These are phyloP conservation scores for Corylus americana DNA, from an alignment of 306 rosid genomes.

Conservation along the genomic window DNA sequence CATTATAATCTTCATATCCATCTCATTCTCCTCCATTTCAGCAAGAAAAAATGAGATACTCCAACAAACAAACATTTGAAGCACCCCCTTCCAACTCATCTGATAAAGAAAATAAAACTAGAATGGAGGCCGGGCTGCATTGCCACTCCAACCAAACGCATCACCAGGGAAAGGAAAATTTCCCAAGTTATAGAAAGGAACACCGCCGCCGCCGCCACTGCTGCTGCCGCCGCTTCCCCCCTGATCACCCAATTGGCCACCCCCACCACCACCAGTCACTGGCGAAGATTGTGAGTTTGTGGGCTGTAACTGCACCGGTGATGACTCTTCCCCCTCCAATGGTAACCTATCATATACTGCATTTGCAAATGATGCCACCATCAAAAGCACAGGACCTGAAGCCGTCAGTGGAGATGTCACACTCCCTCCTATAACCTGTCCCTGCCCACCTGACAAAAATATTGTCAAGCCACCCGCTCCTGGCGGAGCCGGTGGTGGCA, in stretches of 20 bases:
- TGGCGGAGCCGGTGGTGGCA: constrained; percentile 42
- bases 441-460: constrained; percentile 36
- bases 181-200: constrained; percentile 35
- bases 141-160: constrained; percentile 30
- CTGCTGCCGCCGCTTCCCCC: constrained; percentile 17
- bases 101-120: background rate
- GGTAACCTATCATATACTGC: constrained; percentile 46
- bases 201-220: constrained; percentile 4
- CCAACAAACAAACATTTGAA: background rate
- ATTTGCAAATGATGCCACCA: constrained; percentile 45
- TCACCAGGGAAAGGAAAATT: constrained; percentile 20
- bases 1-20: background rate
- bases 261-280: constrained; percentile 14
- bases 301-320: constrained; percentile 8
- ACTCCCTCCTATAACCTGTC: constrained; percentile 46
- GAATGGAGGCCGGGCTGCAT: constrained; percentile 30
- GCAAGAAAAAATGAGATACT: background rate
- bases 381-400: constrained; percentile 38
- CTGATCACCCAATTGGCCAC: constrained; percentile 7
- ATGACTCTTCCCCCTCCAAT: constrained; percentile 27
- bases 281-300: constrained; percentile 23
- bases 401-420: constrained; percentile 39
- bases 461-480: constrained; percentile 37
- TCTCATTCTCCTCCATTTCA: background rate
- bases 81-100: background rate